Evolutionary conservation across 108 stramenopile genomes (phyloP), one percentile per base, ranked within the genome.

Genomic region (Fistulifera pelliculosa): DNA sequence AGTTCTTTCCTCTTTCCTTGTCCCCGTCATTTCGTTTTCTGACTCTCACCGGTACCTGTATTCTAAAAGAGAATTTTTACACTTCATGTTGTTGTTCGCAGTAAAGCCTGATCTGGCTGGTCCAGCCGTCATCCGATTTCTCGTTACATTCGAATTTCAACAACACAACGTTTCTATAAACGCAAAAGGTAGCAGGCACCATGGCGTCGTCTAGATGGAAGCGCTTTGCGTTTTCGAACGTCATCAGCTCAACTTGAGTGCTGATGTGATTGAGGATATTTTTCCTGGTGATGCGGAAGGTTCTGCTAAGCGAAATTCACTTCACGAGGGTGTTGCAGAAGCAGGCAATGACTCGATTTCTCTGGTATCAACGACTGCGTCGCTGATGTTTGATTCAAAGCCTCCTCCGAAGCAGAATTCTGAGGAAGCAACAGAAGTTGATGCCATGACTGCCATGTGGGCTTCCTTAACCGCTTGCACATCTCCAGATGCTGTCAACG

Each of bases 191-290:
- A 35, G 8, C 31, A 35, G 11, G 7, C 4, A 57, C 39, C 56
- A 87, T 87, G 86, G 79, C 86, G 41, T 76, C 78, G 50, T 83
- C 83, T 42, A 79, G 89, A 13, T 90, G 89, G 89, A 85, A 86
- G 56, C 83, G 90, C 11, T 92, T 92, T 61, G 84, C 84, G 43
- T 92, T 92, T 92, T 92, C 65, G 90, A 92, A 27, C 79, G 84
- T 7, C 62, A 81, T 43, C 78, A 73, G 21, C 72, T 87, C 26
- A 67, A 64, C 39, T 62, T 87, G 10, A 79, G 84, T n/a, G 65
- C 79, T 27, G 74, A 80, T 47, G 80, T 86, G 1, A 44, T 84
- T 12, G 73, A 80, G 38, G 86, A 92, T 61, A 48, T 91, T 2
- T 54, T 85, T 53, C 81, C 87, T 3, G 8, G 31, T 35, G 8